Conservation (phyloP, 768 basidiomycete species). For the Lactarius hengduanensis region DNA sequence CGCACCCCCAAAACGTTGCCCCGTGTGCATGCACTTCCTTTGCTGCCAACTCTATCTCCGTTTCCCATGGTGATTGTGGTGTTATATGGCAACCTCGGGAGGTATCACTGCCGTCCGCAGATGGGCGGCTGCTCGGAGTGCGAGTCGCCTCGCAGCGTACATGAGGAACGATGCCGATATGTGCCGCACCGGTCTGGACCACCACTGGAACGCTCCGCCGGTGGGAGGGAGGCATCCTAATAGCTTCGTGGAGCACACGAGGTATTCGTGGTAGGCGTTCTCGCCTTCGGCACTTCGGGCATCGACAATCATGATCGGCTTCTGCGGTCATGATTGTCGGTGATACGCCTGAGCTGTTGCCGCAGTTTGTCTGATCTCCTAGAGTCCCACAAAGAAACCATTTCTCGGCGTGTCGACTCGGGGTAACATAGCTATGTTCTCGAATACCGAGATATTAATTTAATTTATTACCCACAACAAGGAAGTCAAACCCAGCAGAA, state of each 20-base stretch:
- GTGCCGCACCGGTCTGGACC: background rate
- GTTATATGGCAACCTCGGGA: background rate
- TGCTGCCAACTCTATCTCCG: background rate
- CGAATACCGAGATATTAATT: background rate
- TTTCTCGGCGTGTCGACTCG: background rate
- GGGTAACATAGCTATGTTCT: background rate
- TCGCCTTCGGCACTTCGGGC: background rate
- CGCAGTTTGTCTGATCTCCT: background rate
- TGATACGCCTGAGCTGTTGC: background rate
- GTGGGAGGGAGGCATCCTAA: background rate
- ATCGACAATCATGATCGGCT: background rate
- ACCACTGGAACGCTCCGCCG: background rate
- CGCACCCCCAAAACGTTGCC: constrained; percentile 13
- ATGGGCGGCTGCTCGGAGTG: too few relatives aligned
- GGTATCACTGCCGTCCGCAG: too few relatives aligned
- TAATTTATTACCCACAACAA: constrained; percentile 2
- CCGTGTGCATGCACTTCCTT: background rate
- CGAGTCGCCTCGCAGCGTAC: too few relatives aligned
- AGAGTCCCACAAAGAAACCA: background rate
- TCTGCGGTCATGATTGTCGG: background rate
- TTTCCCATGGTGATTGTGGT: background rate
- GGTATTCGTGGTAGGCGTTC: background rate
- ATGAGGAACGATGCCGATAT: background rate
- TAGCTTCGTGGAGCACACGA: background rate
- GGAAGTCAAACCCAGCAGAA: too few relatives aligned